Evolutionary conservation across 306 rosid genomes (phyloP).

Genomic region (Dalbergia cochinchinensis): DNA sequence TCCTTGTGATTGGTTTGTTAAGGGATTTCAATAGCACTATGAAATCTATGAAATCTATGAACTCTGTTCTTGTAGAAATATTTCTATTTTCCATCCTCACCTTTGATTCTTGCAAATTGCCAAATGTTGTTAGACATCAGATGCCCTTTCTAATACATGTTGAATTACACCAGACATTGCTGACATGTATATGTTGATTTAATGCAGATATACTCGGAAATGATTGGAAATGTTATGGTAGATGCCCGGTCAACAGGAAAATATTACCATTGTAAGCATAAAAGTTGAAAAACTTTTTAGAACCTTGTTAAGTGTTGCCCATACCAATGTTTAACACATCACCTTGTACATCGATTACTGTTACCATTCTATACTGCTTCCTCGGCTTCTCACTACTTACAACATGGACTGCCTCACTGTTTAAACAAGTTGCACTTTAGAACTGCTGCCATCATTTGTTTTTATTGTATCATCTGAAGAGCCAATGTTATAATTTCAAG

Average conservation of each 20-base stretch:
- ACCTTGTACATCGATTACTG: constrained; percentile 25
- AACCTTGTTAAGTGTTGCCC: constrained; percentile 12
- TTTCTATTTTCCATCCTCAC: constrained; percentile 12
- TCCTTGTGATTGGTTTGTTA: constrained; percentile 20
- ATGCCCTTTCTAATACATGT: constrained; percentile 4
- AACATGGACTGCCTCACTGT: constrained; percentile 3
- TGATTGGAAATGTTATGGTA: constrained; percentile 98
- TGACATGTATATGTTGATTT: constrained; percentile 28
- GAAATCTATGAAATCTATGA: constrained; percentile 33
- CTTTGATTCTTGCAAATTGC: constrained; percentile 17
- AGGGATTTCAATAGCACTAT: constrained; percentile 6
- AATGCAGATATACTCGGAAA: constrained; percentile 95
- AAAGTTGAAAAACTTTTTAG: constrained; percentile 25
- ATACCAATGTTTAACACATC: background rate
- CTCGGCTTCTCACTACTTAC: constrained; percentile 18
- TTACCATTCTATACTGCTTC: constrained; percentile 12
- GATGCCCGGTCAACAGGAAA: constrained; percentile 99
- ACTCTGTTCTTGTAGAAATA: background rate
- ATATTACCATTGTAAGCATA: constrained; percentile 91
- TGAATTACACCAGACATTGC: constrained; percentile 22
- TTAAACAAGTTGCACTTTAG: constrained; percentile 8
- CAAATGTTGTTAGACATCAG: background rate
- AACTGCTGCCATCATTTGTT: background rate
- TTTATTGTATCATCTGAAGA: constrained; percentile 24
- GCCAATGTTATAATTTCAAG: constrained; percentile 11